Percentiles rank a stretch among this genome's conserved stretches.
Conservation (phyloP, 306 rosid species). For the Quercus variabilis region DNA sequence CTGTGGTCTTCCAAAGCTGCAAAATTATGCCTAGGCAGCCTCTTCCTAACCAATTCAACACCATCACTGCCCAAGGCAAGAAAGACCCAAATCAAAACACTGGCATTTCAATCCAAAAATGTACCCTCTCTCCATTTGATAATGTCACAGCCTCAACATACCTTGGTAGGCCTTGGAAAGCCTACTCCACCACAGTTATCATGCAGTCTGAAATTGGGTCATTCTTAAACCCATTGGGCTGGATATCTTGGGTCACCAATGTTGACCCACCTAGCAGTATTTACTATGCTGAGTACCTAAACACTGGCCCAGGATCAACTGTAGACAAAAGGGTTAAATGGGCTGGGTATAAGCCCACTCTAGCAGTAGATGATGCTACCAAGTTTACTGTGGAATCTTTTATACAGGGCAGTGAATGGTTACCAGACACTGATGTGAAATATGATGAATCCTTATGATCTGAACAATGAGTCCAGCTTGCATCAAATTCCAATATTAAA, state of each 20-base stretch:
- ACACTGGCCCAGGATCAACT: constrained; percentile 57
- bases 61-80: constrained; percentile 94
- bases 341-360: constrained; percentile 60
- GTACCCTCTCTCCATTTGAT: constrained; percentile 29
- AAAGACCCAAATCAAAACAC: constrained; percentile 75
- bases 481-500: background rate
- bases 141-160: constrained; percentile 55
- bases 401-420: constrained; percentile 74
- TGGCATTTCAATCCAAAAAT: constrained; percentile 75
- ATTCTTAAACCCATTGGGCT: constrained; percentile 63
- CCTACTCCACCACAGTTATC: constrained; percentile 65
- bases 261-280: constrained; percentile 62
- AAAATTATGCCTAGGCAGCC: constrained; percentile 74
- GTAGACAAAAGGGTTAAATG: constrained; percentile 60
- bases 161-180: constrained; percentile 96
- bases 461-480: background rate
- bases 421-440: constrained; percentile 42
- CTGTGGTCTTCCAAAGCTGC: constrained; percentile 73
- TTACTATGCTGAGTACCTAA: constrained; percentile 68
- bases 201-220: constrained; percentile 57
- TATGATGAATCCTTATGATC: constrained; percentile 49
- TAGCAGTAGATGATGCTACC: constrained; percentile 39
- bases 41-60: constrained; percentile 68
- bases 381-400: constrained; percentile 56
- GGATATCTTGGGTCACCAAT: constrained; percentile 58